phyloP scores from a whole-genome alignment of 2,329 filamentous ascomycete genomes.

The Colletotrichum navitas region DNA sequence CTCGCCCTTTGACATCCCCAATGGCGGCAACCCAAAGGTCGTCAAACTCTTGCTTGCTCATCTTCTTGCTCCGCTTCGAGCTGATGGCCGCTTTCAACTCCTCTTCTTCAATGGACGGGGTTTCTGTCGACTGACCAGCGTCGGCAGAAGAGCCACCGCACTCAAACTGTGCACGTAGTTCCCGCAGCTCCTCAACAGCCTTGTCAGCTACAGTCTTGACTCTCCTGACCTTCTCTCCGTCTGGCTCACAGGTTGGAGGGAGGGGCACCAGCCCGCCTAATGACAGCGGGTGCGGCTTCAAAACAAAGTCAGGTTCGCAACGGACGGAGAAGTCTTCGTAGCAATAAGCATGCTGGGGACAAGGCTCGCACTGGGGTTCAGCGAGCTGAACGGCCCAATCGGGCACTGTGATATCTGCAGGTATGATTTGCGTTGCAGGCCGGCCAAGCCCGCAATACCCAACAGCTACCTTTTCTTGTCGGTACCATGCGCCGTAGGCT shows the following conservation, averaged over 20 bases:
- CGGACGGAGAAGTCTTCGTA: slow-evolving; percentile 80
- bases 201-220: slow-evolving; percentile 90
- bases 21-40: slow-evolving; percentile 84
- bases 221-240: slow-evolving; percentile 89
- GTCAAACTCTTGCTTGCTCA: slow-evolving; percentile 91
- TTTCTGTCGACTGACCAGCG: slow-evolving; percentile 68
- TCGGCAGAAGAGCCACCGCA: slow-evolving; percentile 80
- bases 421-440: slow-evolving; percentile 65
- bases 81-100: slow-evolving; percentile 83
- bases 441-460: slow-evolving; percentile 93
- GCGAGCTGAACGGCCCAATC: slow-evolving; percentile 77
- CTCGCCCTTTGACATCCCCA: slow-evolving; percentile 74
- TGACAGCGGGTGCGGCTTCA: slow-evolving; percentile 86
- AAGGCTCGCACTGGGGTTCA: slow-evolving; percentile 88
- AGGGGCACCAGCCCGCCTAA: slow-evolving; percentile 85
- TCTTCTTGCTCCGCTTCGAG: slow-evolving; percentile 82
- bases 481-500: slow-evolving; percentile 84
- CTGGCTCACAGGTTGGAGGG: slow-evolving; percentile 92
- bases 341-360: slow-evolving; percentile 91
- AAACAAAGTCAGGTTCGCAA: slow-evolving; percentile 89
- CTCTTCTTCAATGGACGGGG: slow-evolving; percentile 73
- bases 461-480: slow-evolving; percentile 95
- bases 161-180: slow-evolving; percentile 89
- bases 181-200: slow-evolving; percentile 86
- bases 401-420: slow-evolving; percentile 69